phyloP scores from a whole-genome alignment of 2,329 filamentous ascomycete species.

The Nannizziopsis arthrosporioides region DNA sequence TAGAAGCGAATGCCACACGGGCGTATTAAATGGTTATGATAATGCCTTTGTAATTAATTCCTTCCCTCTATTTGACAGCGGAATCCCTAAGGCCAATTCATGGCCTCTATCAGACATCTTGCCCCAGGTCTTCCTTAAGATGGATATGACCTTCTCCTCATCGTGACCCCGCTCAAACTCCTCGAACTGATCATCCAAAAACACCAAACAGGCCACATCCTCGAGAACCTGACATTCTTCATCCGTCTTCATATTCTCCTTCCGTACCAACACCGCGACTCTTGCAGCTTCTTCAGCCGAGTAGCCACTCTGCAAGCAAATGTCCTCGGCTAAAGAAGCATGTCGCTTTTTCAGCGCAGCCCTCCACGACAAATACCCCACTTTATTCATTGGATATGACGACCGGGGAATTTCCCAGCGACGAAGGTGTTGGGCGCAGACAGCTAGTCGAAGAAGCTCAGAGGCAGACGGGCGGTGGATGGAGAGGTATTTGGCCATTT shows the following conservation, averaged over 20 bases:
- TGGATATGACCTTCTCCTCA: constrained; percentile 63
- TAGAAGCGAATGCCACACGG: too few relatives aligned
- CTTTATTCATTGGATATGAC: constrained; percentile 60
- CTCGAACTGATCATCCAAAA: constrained; percentile 77
- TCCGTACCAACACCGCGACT: constrained; percentile 62
- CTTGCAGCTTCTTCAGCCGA: constrained; percentile 44
- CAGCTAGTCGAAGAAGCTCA: constrained; percentile 58
- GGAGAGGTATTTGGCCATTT: constrained; percentile 65
- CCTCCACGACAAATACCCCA: constrained; percentile 72
- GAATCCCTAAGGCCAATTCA: constrained; percentile 53
- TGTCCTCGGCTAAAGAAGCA: constrained; percentile 46
- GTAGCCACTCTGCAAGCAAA: constrained; percentile 44
- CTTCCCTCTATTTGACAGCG: constrained; percentile 52
- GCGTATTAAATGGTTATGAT: constrained; percentile 18
- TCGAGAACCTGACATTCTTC: constrained; percentile 58
- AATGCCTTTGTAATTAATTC: constrained; percentile 54
- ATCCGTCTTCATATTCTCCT: constrained; percentile 53
- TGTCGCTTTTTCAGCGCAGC: constrained; percentile 61
- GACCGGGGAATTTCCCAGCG: constrained; percentile 72
- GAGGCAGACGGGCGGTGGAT: constrained; percentile 51
- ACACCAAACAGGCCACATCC: constrained; percentile 77
- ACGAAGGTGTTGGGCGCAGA: constrained; percentile 73
- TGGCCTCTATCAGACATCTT: constrained; percentile 59
- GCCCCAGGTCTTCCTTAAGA: constrained; percentile 61
- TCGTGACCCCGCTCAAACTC: constrained; percentile 62